These are phyloP conservation scores for Violaceomyces palustris DNA, from an alignment of 1,284 basidiomycete genomes.

Conservation along the genomic window DNA sequence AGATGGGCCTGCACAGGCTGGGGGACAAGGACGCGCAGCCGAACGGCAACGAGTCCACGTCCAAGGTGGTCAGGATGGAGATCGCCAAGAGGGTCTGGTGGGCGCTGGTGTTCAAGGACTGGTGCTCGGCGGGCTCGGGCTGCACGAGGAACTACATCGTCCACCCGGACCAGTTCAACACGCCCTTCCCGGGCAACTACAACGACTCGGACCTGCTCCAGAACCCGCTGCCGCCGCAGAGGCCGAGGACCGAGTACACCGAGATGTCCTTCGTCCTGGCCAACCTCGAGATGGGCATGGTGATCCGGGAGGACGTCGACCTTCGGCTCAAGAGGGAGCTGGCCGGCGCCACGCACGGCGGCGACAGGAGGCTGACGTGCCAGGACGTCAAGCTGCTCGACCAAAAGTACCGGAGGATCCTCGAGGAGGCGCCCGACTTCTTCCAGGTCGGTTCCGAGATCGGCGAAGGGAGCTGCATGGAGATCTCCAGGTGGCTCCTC, in stretches of 20 bases:
- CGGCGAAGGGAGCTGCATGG: constrained; percentile 25
- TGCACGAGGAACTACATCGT: constrained; percentile 32
- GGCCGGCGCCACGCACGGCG: constrained; percentile 15
- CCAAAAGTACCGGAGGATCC: constrained; percentile 26
- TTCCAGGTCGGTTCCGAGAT: constrained; percentile 41
- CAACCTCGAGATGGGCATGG: constrained; percentile 32
- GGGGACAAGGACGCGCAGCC: constrained; percentile 40
- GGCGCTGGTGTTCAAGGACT: constrained; percentile 43
- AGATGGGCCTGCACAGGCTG: constrained; percentile 46
- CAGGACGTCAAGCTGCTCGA: constrained; percentile 28
- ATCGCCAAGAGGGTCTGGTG: constrained; percentile 49
- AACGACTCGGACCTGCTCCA: constrained; percentile 44
- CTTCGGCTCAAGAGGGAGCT: constrained; percentile 25
- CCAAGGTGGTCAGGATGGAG: constrained; percentile 35
- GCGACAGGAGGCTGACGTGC: constrained; percentile 22
- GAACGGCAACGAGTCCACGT: constrained; percentile 21
- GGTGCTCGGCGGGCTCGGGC: constrained; percentile 22
- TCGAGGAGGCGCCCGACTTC: constrained; percentile 38
- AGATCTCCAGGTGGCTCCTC: constrained; percentile 47
- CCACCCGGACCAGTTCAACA: constrained; percentile 45
- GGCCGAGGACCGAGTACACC: constrained; percentile 34
- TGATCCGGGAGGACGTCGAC: constrained; percentile 37
- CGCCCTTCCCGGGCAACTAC: constrained; percentile 46
- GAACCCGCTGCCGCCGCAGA: constrained; percentile 24
- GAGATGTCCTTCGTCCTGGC: constrained; percentile 44